A percentile compares a stretch with the other conserved stretches of the same genome.
Conservation (phyloP, 495 filamentous ascomycete genomes). For the Podospora pseudocomata region DNA sequence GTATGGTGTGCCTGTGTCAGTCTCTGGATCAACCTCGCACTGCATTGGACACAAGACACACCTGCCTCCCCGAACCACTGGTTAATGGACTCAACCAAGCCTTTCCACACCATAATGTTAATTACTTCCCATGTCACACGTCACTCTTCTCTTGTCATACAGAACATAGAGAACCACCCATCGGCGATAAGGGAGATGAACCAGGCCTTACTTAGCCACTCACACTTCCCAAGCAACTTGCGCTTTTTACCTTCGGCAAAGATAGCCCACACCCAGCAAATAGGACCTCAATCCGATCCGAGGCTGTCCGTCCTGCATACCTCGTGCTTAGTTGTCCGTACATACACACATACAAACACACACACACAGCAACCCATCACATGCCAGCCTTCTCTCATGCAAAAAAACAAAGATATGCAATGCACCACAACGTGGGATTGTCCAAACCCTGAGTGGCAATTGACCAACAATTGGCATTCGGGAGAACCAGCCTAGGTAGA, state of each 20-base stretch:
- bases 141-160: background rate
- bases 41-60: background rate
- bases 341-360: background rate
- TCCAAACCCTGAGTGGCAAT: slow-evolving; percentile 14
- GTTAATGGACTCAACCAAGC: background rate
- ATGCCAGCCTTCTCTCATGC: background rate
- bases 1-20: background rate
- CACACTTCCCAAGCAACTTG: background rate
- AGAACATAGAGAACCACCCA: background rate
- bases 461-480: slow-evolving; percentile 4
- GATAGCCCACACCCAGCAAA: no score
- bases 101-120: background rate
- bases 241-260: no score
- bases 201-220: background rate
- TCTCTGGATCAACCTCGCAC: background rate
- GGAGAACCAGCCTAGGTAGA: no score
- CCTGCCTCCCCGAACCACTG: background rate
- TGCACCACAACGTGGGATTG: slow-evolving; percentile 6
- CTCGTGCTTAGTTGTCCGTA: background rate
- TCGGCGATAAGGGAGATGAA: background rate
- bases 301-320: no score
- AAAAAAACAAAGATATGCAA: slow-evolving; percentile 2
- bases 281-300: no score
- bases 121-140: no score
- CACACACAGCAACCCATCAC: background rate